Percentiles rank a stretch among this genome's conserved stretches.
Evolutionary conservation across 2,329 filamentous ascomycete genomes (phyloP).

Genomic region (Boeremia exigua): DNA sequence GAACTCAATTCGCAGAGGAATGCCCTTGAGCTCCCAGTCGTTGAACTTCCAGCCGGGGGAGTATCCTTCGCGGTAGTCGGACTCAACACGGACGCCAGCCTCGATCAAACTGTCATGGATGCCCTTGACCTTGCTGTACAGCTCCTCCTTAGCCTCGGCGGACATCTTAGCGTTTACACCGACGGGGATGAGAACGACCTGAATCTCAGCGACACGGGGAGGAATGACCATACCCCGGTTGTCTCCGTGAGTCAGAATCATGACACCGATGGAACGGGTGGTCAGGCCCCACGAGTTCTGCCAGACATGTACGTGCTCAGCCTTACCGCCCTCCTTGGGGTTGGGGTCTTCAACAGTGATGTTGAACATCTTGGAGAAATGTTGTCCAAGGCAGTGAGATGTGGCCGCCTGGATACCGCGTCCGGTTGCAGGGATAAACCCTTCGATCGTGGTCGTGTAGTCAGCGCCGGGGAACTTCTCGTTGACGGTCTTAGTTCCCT

Average conservation of each 20-base stretch:
- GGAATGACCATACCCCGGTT: constrained; percentile 94
- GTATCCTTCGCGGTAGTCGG: constrained; percentile 87
- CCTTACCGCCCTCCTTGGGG: constrained; percentile 67
- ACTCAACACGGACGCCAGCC: constrained; percentile 77
- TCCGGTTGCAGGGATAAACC: constrained; percentile 93
- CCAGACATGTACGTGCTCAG: constrained; percentile 82
- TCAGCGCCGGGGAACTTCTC: constrained; percentile 97
- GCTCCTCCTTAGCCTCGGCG: constrained; percentile 76
- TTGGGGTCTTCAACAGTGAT: constrained; percentile 94
- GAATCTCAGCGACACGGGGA: constrained; percentile 84
- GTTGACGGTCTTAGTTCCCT: constrained; percentile 93
- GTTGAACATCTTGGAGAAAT: constrained; percentile 99
- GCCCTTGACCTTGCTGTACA: constrained; percentile 76
- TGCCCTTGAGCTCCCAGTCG: constrained; percentile 96
- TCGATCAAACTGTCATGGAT: constrained; percentile 73
- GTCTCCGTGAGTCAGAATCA: constrained; percentile 98
- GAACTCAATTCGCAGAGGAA: constrained; percentile 92
- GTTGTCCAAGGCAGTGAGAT: constrained; percentile 92
- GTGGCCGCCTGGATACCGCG: constrained; percentile 96
- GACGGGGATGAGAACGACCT: constrained; percentile 88
- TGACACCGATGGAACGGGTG: constrained; percentile 95
- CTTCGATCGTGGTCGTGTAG: constrained; percentile 96
- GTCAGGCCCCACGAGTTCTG: constrained; percentile 99
- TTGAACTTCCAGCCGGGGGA: constrained; percentile 97
- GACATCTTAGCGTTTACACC: constrained; percentile 76